Base-by-base conservation (phyloP, 2,329 filamentous ascomycete species). In the Trichoderma breve region DNA sequence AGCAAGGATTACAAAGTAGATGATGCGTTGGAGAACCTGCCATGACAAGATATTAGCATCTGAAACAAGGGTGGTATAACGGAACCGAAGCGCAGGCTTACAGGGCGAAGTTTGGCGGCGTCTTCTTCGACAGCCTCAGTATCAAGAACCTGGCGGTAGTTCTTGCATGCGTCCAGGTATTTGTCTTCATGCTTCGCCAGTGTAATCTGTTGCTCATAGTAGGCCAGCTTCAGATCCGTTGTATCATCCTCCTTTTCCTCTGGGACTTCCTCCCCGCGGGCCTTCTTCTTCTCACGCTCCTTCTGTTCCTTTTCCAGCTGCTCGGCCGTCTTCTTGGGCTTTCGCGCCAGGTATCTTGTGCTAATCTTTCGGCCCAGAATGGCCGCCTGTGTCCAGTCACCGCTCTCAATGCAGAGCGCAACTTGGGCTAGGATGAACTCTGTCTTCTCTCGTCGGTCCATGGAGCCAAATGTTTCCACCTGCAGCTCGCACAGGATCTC, bases 371-470 rank as follows among this genome's bases (percentile, higher is more conserved):
- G 92, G 81, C 92, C 94, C 66, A 99, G 86, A 77, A 99, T 98
- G 65, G 91, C 91, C 34, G 95, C 96, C 82, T 99, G 97, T 77
- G 92, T 97, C 95, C 95, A 99, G 81, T 99, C 96, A 71, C 91
- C 93, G 78, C 91, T 95, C 83, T 98, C 92, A 81, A 99, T 98
- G 85, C 96, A 99, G 67, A 99, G 88, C 39, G 91, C 89, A 53
- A 98, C 95, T 83, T 99, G 96, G 74, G 97, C 93, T 68, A 99
- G 87, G 79, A 99, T 99, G 81, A 99, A 99, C 79, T 98, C 96
- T 5, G 95, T 98, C 91, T 99, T 99, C 82, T 99, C 96, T 77
- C 96, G 90, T 77, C 96, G 89, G 74, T 94, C 92, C 96, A 99
- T 99, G 26, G 95, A 98, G 9, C 96, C 96, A 81, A 99, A 99